A percentile compares a stretch with the other conserved stretches of the same genome.
Conservation (phyloP, 148 eudicot species). For the Salicornia ramosissima region DNA sequence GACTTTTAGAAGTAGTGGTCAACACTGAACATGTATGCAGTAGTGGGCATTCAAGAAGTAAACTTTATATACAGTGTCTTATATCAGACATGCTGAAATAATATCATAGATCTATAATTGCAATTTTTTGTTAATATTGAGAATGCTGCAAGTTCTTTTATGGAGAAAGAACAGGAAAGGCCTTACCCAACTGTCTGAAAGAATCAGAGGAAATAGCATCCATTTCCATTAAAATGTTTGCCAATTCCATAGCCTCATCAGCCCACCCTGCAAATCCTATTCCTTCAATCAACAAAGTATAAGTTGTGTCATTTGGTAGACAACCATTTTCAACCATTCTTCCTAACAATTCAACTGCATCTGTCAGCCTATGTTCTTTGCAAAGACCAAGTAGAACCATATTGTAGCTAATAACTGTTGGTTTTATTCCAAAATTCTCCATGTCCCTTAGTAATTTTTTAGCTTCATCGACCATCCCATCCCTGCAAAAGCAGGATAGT, state of each 20-base stretch:
- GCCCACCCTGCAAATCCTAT: constrained; percentile 65
- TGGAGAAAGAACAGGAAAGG: constrained; percentile 39
- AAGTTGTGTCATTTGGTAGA: constrained; percentile 62
- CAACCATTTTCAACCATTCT: constrained; percentile 51
- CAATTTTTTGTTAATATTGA: constrained; percentile 3
- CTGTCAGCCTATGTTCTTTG: constrained; percentile 52
- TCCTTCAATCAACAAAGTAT: constrained; percentile 54
- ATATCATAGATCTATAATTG: neutral
- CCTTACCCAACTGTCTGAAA: constrained; percentile 42
- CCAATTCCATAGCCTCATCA: constrained; percentile 54
- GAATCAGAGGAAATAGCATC: constrained; percentile 38
- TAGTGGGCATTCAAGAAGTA: constrained; percentile 4
- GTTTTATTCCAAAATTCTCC: constrained; percentile 35
- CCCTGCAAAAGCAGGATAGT: constrained; percentile 63
- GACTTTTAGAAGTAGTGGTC: neutral
- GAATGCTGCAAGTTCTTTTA: constrained; percentile 22
- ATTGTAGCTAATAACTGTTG: constrained; percentile 56
- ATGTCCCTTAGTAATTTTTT: constrained; percentile 40
- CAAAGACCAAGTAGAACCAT: constrained; percentile 60
- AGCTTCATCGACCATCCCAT: constrained; percentile 63
- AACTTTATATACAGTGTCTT: constrained; percentile 10
- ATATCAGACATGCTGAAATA: neutral
- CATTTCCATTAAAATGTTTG: constrained; percentile 31
- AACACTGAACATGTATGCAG: neutral
- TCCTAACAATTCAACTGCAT: constrained; percentile 47